phyloP scores from a whole-genome alignment of 306 rosid species.

The Medicago ruthenica region DNA sequence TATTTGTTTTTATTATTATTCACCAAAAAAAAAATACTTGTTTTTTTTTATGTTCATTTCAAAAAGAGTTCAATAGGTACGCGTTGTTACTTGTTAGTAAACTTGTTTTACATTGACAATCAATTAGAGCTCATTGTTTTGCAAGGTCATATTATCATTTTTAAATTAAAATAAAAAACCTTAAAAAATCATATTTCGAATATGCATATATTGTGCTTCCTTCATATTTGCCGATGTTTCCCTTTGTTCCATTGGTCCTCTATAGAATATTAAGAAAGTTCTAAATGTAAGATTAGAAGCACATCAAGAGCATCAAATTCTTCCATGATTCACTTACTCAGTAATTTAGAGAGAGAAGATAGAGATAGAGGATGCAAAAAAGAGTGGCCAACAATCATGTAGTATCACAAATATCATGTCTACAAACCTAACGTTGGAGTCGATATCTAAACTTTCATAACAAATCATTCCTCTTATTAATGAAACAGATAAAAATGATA shows the following conservation, averaged over 20 bases:
- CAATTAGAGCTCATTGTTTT: not conserved
- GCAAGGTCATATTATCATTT: not conserved
- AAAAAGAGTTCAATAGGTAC: not conserved
- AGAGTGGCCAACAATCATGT: slow-evolving; percentile 57
- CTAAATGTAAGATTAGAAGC: slow-evolving; percentile 76
- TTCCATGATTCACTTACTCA: slow-evolving; percentile 72
- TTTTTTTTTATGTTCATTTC: not conserved
- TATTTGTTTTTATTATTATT: not conserved
- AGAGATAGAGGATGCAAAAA: slow-evolving; percentile 62
- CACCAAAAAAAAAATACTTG: too few species aligned
- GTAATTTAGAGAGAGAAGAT: slow-evolving; percentile 70
- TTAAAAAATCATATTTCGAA: not conserved
- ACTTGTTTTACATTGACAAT: not conserved
- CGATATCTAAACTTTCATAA: slow-evolving; percentile 2
- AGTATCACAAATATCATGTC: not conserved
- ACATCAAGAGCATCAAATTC: slow-evolving; percentile 62
- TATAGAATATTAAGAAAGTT: slow-evolving; percentile 72
- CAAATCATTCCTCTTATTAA: not conserved
- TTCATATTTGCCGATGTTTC: not conserved
- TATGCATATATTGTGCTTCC: slow-evolving; percentile 1
- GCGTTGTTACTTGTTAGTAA: not conserved
- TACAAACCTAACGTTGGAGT: not conserved
- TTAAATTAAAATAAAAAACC: not conserved
- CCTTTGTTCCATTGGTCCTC: slow-evolving; percentile 81
- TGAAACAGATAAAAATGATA: slow-evolving; percentile 72